Evolutionary conservation across 495 filamentous ascomycete species (phyloP).

Genomic region (Aspergillus leporis): DNA sequence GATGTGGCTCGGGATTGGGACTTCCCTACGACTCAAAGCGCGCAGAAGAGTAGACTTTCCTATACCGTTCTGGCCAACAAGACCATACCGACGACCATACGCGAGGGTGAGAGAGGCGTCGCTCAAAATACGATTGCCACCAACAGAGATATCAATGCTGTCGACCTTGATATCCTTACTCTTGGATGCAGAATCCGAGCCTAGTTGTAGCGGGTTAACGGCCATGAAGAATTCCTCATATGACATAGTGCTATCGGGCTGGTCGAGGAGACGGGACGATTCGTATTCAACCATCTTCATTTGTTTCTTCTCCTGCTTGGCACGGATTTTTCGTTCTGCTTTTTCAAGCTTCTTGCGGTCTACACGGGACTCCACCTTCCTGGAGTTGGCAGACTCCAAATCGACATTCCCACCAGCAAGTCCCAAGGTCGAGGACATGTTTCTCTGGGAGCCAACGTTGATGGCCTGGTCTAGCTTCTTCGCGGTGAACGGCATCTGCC

Average conservation of each 20-base stretch:
- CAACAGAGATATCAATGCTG: conserved; percentile 89
- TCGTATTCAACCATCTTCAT: conserved; percentile 99
- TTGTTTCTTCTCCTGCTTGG: conserved; percentile 96
- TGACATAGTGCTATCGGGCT: conserved; percentile 79
- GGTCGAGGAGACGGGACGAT: conserved; percentile 84
- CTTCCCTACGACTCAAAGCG: conserved; percentile 88
- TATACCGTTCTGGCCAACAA: conserved; percentile 99
- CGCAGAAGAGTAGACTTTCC: conserved; percentile 95
- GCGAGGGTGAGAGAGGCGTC: conserved; percentile 89
- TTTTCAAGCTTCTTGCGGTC: conserved; percentile 99
- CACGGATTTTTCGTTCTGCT: conserved; percentile 94
- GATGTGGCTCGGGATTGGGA: conserved; percentile 93
- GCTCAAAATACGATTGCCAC: conserved; percentile 82
- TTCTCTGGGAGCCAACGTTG: conserved; percentile 89
- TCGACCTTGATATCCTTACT: conserved; percentile 99
- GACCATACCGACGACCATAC: conserved; percentile 92
- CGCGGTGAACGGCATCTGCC: conserved; percentile 70
- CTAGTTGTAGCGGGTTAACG: conserved; percentile 93
- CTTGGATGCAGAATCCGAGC: conserved; percentile 70
- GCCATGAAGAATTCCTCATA: conserved; percentile 99
- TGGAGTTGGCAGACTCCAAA: conserved; percentile 83
- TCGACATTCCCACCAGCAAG: conserved; percentile 83
- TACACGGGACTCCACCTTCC: conserved; percentile 96
- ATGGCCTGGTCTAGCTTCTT: conserved; percentile 91
- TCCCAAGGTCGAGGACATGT: conserved; percentile 92